Conservation (phyloP, 169 alveolate species). For the Ichthyophthirius multifiliis region DNA sequence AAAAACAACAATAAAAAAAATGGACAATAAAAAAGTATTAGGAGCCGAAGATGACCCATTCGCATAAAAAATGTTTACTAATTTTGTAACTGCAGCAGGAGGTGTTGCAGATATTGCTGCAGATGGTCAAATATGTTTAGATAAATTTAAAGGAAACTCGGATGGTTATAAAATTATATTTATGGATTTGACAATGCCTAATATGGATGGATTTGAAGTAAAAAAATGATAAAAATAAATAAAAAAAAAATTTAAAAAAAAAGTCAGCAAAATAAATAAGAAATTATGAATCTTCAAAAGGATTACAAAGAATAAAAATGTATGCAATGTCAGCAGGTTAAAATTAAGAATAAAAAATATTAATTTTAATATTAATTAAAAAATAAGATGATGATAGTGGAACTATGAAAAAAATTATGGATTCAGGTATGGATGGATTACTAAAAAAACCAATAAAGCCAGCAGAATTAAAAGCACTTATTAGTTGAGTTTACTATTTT, state of each 20-base stretch:
- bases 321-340: background rate
- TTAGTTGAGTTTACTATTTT: too few relatives aligned
- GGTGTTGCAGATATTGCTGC: background rate
- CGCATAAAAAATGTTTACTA: background rate
- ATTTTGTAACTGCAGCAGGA: background rate
- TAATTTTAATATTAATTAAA: background rate
- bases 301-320: background rate
- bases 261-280: background rate
- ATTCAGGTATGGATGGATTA: background rate
- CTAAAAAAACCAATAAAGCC: background rate
- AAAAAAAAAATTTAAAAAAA: background rate
- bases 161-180: background rate
- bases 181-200: constrained; percentile 6
- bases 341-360: background rate
- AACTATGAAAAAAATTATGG: background rate
- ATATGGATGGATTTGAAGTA: constrained; percentile 4
- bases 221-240: background rate
- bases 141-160: background rate
- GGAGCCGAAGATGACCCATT: constrained; percentile 4
- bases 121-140: background rate
- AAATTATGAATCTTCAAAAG: background rate
- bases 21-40: background rate
- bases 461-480: background rate
- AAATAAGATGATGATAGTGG: background rate
- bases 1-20: background rate